Base-by-base conservation (phyloP, 169 alveolate genomes). In the Theileria luwenshuni region DNA sequence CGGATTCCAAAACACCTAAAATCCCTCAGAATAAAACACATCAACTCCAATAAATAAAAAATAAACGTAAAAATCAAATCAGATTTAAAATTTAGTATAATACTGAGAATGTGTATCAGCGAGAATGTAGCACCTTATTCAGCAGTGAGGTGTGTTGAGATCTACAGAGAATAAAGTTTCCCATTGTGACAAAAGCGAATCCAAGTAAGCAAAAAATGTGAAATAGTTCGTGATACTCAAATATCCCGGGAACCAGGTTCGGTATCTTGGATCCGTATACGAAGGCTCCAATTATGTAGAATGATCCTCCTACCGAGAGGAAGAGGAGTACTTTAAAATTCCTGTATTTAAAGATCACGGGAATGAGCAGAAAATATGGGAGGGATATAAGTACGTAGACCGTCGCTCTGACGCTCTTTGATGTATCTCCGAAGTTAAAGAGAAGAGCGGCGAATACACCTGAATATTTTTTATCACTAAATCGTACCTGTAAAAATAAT, bases 141-240 rank as follows among this genome's bases (percentile, higher is more conserved):
- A n/a, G n/a, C n/a, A n/a, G n/a, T n/a, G n/a, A n/a, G n/a, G n/a
- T n/a, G n/a, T n/a, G n/a, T n/a, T n/a, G n/a, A n/a, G n/a, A 35
- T 45, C 41, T 62, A 35, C 27, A 41, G 12, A 45, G 23, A 10
- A 62, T 23, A 23, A 62, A 45, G 69, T 79, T 83, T 35, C 83
- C 72, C 38, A 81, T 74, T 48, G 84, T 69, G 27, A 90, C 77
- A 32, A 74, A 51, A 10, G 74, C 49, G 32, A 74, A 71, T 45
- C 90, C 90, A 43, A 83, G 62, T 41, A 84, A 62, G 73, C 93
- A 88, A 48, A 85, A 88, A 43, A 83, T 49, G 70, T 88, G 93
- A 43, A 88, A 88, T 43, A 88, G 25, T 42, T 88, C 93, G 68
- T 88, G 93, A 74, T 76, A 88, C 49, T 75, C 93, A 32, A 88